Evolutionary conservation across 345 rosid species (phyloP).

Genomic region (Dipteronia sinensis): DNA sequence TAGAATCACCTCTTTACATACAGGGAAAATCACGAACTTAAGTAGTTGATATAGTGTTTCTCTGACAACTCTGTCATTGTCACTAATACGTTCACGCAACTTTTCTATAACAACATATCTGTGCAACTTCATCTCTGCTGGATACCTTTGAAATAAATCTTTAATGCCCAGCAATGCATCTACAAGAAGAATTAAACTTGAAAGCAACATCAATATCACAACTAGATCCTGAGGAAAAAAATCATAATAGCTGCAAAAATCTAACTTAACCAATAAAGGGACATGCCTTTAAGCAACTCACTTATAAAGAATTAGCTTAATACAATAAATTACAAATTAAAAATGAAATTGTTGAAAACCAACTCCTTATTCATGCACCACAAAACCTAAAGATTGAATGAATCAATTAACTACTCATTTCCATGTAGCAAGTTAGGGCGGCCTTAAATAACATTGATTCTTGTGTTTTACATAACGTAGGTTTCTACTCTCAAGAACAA

Average conservation of each 20-base stretch:
- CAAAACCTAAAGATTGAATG: background rate
- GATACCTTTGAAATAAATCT: constrained; percentile 67
- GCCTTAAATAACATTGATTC: background rate
- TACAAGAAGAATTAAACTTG: constrained; percentile 33
- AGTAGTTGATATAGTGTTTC: constrained; percentile 63
- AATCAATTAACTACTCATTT: background rate
- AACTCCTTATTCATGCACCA: background rate
- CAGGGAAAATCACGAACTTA: constrained; percentile 61
- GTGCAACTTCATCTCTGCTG: constrained; percentile 61
- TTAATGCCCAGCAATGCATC: constrained; percentile 77
- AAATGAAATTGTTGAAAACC: background rate
- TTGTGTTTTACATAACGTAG: background rate
- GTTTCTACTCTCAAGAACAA: no score
- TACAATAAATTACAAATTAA: background rate
- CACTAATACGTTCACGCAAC: constrained; percentile 68
- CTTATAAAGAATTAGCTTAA: background rate
- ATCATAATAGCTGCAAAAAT: background rate
- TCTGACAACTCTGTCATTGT: constrained; percentile 66
- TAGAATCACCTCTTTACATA: constrained; percentile 71
- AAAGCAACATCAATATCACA: constrained; percentile 1
- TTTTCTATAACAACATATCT: constrained; percentile 61
- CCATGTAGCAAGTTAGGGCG: background rate
- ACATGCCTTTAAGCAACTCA: background rate
- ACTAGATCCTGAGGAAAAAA: background rate
- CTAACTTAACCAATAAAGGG: background rate